phyloP scores from a whole-genome alignment of 805 yeast genomes.

The Hanseniaspora vineae region DNA sequence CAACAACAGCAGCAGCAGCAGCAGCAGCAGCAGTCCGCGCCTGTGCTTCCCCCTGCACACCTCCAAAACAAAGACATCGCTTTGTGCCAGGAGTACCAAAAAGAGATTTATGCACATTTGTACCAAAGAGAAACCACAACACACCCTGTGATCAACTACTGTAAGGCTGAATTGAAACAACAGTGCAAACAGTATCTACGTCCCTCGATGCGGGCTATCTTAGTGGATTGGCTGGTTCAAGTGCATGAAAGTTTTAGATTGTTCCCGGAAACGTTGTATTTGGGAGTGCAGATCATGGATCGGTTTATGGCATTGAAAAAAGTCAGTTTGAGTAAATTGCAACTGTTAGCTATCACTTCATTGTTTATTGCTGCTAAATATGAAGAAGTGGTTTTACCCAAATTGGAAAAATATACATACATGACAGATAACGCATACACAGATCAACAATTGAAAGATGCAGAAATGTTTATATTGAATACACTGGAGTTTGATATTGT shows the following conservation, averaged over 20 bases:
- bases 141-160: constrained; percentile 55
- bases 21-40: no score
- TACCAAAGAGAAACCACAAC: constrained; percentile 55
- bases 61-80: constrained; percentile 37
- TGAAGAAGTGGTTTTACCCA: constrained; percentile 84
- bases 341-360: constrained; percentile 74
- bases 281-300: constrained; percentile 80
- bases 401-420: constrained; percentile 72
- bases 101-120: constrained; percentile 71
- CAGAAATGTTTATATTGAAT: constrained; percentile 68
- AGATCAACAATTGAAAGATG: constrained; percentile 68
- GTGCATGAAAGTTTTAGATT: constrained; percentile 75
- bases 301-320: constrained; percentile 64
- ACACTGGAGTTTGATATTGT: constrained; percentile 62
- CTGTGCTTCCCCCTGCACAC: no score
- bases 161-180: constrained; percentile 24
- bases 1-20: no score
- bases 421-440: constrained; percentile 79
- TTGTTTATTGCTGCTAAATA: constrained; percentile 84
- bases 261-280: constrained; percentile 71
- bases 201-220: constrained; percentile 73
- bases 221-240: constrained; percentile 91
- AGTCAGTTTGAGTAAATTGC: constrained; percentile 68
- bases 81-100: constrained; percentile 83
- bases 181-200: constrained; percentile 48